Evolutionary conservation across 2,329 filamentous ascomycete species (phyloP).

Genomic region (Trichoderma atrobrunneum): DNA sequence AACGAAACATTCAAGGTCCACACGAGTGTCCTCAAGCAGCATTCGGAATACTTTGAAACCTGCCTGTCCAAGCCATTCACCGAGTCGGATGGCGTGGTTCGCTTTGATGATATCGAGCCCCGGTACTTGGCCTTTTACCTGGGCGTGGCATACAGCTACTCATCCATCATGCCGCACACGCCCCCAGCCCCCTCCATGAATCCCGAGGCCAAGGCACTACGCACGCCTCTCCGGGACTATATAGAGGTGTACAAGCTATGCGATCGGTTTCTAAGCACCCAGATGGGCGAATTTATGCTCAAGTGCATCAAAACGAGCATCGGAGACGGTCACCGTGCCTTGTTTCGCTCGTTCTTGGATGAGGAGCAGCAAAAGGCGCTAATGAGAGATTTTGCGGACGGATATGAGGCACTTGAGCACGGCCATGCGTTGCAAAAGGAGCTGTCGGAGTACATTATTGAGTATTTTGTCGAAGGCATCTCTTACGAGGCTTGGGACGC

Average conservation of each 20-base stretch:
- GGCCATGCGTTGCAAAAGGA: constrained; percentile 25
- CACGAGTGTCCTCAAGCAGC: constrained; percentile 30
- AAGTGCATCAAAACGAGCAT: constrained; percentile 32
- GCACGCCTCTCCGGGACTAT: constrained; percentile 32
- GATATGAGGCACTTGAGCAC: constrained; percentile 32
- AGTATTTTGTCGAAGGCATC: constrained; percentile 35
- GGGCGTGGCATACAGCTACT: constrained; percentile 36
- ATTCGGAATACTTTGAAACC: constrained; percentile 36
- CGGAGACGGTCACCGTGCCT: constrained; percentile 33
- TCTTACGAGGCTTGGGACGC: constrained; percentile 29
- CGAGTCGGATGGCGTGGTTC: constrained; percentile 30
- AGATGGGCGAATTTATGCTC: constrained; percentile 32
- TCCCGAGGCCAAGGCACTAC: constrained; percentile 28
- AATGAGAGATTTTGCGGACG: constrained; percentile 37
- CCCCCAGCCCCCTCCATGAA: constrained; percentile 25
- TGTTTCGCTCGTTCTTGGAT: constrained; percentile 30
- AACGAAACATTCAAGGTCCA: constrained; percentile 32
- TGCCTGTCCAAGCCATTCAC: constrained; percentile 30
- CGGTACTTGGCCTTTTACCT: constrained; percentile 35
- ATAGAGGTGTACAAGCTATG: constrained; percentile 39
- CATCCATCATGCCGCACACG: constrained; percentile 32
- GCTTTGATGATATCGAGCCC: constrained; percentile 35
- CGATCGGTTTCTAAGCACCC: constrained; percentile 34
- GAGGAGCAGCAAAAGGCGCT: constrained; percentile 29
- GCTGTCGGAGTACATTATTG: constrained; percentile 28